Conservation (phyloP, 768 basidiomycete genomes). For the Leucocoprinus birnbaumii region DNA sequence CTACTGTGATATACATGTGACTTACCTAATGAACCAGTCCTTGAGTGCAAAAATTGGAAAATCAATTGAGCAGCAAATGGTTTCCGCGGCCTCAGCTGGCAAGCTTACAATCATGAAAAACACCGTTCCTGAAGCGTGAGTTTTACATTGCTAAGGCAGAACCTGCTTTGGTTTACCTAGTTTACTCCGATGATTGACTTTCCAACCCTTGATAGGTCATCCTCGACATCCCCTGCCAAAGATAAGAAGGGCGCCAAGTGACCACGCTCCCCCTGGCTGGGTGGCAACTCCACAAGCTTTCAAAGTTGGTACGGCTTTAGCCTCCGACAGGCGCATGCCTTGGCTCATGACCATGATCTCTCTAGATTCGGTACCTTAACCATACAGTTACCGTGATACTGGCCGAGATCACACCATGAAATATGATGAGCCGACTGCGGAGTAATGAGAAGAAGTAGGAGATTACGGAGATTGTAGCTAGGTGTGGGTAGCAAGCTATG, state of each 20-base stretch:
- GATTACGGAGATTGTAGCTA: conserved; percentile 2
- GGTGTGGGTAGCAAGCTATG: neutral
- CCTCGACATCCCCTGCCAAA: conserved; percentile 6
- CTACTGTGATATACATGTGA: neutral
- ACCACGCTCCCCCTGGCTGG: neutral
- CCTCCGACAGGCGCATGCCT: too few species aligned
- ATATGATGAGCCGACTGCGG: neutral
- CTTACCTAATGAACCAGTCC: conserved; percentile 39
- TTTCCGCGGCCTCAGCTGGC: conserved; percentile 82
- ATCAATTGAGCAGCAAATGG: conserved; percentile 91
- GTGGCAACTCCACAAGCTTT: neutral
- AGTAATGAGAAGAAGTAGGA: neutral
- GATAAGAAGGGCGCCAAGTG: conserved; percentile 5
- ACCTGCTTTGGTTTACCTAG: neutral
- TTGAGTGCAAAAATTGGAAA: conserved; percentile 89
- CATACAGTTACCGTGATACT: neutral
- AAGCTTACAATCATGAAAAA: conserved; percentile 93
- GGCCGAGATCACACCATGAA: too few species aligned
- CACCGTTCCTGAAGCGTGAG: conserved; percentile 41
- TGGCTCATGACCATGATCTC: too few species aligned
- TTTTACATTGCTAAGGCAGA: neutral
- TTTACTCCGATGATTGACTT: neutral
- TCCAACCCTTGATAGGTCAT: neutral
- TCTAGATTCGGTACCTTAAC: too few species aligned
- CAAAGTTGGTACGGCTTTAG: too few species aligned